phyloP scores from a whole-genome alignment of 2,329 filamentous ascomycete genomes.

The Nigrospora oryzae region DNA sequence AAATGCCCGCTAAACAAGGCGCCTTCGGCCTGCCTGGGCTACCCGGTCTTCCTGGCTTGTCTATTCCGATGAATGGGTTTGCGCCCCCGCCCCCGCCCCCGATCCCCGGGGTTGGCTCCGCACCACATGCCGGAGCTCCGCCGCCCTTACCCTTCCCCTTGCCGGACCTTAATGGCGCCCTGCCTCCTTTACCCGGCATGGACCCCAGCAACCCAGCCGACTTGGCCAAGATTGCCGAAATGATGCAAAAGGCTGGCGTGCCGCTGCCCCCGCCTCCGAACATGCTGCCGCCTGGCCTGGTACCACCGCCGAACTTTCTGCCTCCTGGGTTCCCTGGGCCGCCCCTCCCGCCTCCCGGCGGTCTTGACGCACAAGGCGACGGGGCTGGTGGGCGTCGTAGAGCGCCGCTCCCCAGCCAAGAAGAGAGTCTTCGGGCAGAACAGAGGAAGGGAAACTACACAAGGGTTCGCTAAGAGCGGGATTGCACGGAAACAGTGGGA shows the following conservation, averaged over 20 bases:
- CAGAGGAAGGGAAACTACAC: constrained; percentile 60
- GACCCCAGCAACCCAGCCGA: constrained; percentile 54
- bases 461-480: constrained; percentile 29
- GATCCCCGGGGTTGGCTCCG: constrained; percentile 22
- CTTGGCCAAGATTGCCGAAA: constrained; percentile 50
- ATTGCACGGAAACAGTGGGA: neutral
- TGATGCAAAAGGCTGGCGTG: constrained; percentile 58
- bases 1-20: constrained; percentile 58
- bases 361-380: constrained; percentile 6
- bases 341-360: constrained; percentile 17
- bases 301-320: constrained; percentile 35
- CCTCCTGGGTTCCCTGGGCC: constrained; percentile 37
- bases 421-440: constrained; percentile 72
- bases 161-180: constrained; percentile 32
- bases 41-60: constrained; percentile 43
- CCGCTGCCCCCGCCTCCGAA: constrained; percentile 49
- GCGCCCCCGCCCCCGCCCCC: constrained; percentile 22
- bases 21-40: constrained; percentile 45
- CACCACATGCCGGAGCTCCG: neutral
- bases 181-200: constrained; percentile 38
- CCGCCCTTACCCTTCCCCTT: constrained; percentile 46
- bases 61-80: constrained; percentile 26
- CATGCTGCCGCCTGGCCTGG: constrained; percentile 35
- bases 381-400: constrained; percentile 32
- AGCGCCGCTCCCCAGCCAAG: constrained; percentile 72